Evolutionary conservation across 2,329 filamentous ascomycete genomes (phyloP).

Genomic region (Raffaelea albimanens): DNA sequence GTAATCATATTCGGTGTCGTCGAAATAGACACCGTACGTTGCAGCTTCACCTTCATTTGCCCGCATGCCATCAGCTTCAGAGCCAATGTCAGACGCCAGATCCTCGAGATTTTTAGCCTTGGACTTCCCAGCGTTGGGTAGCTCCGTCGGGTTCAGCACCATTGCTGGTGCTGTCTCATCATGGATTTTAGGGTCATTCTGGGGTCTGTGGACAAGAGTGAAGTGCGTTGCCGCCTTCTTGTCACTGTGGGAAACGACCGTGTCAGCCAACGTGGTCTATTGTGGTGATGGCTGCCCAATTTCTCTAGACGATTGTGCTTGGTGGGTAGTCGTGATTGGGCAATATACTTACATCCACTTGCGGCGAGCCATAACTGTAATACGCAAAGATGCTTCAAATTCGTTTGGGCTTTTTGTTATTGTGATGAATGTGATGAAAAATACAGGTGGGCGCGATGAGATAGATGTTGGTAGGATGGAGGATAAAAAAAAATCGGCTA

Average conservation of each 20-base stretch:
- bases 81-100: constrained; percentile 65
- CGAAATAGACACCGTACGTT: constrained; percentile 85
- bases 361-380: constrained; percentile 12
- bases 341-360: constrained; percentile 25
- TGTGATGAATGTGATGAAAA: too few species aligned
- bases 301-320: constrained; percentile 13
- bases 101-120: constrained; percentile 67
- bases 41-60: constrained; percentile 94
- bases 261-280: too few species aligned
- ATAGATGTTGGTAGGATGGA: too few species aligned
- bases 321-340: neutral
- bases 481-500: too few species aligned
- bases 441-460: too few species aligned
- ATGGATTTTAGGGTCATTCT: constrained; percentile 96
- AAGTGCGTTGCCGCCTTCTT: constrained; percentile 93
- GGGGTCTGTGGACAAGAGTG: constrained; percentile 86
- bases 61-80: constrained; percentile 56
- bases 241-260: constrained; percentile 37
- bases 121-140: constrained; percentile 38
- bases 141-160: constrained; percentile 66
- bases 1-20: constrained; percentile 95
- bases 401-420: too few species aligned
- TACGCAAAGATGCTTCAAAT: too few species aligned
- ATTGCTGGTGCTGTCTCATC: constrained; percentile 81
- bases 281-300: too few species aligned